Base-by-base conservation (phyloP, 306 rosid genomes). In the Citrullus mucosospermus region DNA sequence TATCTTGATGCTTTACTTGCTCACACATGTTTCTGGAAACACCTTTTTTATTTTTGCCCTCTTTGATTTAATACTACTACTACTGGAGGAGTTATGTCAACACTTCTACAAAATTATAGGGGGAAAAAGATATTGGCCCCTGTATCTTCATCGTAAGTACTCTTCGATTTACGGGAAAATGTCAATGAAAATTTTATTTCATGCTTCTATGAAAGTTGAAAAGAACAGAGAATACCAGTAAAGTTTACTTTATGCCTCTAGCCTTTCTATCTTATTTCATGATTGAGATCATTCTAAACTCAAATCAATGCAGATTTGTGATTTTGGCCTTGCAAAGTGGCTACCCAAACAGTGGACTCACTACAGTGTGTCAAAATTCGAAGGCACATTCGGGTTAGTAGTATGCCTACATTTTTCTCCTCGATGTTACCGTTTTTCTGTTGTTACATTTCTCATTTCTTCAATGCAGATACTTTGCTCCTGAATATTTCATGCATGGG, bases 271-370 rank as follows among this genome's bases (percentile, higher is more conserved):
- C 36, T 56, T 76, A 39, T 76, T 76, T 36, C 54, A 76, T 56
- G 36, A 76, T 6, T 76, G 46, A 46, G 28, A 80, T n/a, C 66
- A 68, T 68, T 41, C 51, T 68, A 8, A 75, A 71, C 34, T 55
- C 41, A 11, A 32, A 78, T 79, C 59, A 80, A 34, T 82, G 74
- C 85, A 93, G 98, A 93, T 93, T 82, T 93, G 97, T 83, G 98
- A 93, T 83, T 93, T 93, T 77, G 98, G 98, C 59, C 93, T 93
- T 57, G 92, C 98, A 51, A 93, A 88, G 83, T 93, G 98, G 98
- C 82, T 93, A 36, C 97, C 96, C 6, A 80, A 88, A 51, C 88
- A 88, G 16, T 87, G 91, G 82, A 84, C 90, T 81, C 93, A 90
- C 79, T 89, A 84, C 75, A 83, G 72, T 30, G 91, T 88, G 51